A percentile compares a stretch with the other conserved stretches of the same genome.
Conservation (phyloP, 2,329 filamentous ascomycete species). For the Ceratocystis lukuohia region DNA sequence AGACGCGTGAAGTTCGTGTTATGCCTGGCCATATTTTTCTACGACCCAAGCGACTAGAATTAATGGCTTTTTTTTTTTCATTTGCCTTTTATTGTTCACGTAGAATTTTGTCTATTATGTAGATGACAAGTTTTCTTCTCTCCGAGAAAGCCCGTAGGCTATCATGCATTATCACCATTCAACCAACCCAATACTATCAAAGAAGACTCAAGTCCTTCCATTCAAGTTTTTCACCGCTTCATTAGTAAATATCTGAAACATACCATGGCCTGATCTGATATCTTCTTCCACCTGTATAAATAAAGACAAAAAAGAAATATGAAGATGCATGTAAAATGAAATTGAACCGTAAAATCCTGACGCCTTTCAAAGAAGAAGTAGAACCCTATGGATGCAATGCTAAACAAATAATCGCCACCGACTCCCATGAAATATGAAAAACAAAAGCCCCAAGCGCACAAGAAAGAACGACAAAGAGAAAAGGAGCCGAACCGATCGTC, state of each 20-base stretch:
- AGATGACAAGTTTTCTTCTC: neutral
- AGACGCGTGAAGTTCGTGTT: slow-evolving; percentile 9
- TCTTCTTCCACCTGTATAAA: slow-evolving; percentile 11
- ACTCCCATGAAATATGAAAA: slow-evolving; percentile 19
- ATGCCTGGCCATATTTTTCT: neutral
- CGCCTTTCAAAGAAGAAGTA: slow-evolving; percentile 17
- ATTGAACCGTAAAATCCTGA: slow-evolving; percentile 18
- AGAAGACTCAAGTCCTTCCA: neutral
- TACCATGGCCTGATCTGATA: no score
- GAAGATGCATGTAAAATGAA: slow-evolving; percentile 15
- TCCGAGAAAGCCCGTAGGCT: neutral
- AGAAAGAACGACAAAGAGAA: slow-evolving; percentile 13
- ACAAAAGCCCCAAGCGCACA: slow-evolving; percentile 17
- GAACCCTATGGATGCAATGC: slow-evolving; percentile 19
- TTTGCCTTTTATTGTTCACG: neutral
- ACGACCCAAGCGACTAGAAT: neutral
- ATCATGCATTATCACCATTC: neutral
- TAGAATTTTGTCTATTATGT: neutral
- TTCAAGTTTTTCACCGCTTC: neutral
- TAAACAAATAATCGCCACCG: slow-evolving; percentile 19
- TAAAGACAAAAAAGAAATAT: slow-evolving; percentile 7
- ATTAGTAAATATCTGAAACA: slow-evolving; percentile 1
- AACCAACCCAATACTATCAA: neutral
- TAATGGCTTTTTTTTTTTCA: neutral
- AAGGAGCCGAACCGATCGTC: neutral